Evolutionary conservation across 805 yeast genomes (phyloP), one percentile per base, ranked within the genome.

Genomic region (Lachancea cidri): DNA sequence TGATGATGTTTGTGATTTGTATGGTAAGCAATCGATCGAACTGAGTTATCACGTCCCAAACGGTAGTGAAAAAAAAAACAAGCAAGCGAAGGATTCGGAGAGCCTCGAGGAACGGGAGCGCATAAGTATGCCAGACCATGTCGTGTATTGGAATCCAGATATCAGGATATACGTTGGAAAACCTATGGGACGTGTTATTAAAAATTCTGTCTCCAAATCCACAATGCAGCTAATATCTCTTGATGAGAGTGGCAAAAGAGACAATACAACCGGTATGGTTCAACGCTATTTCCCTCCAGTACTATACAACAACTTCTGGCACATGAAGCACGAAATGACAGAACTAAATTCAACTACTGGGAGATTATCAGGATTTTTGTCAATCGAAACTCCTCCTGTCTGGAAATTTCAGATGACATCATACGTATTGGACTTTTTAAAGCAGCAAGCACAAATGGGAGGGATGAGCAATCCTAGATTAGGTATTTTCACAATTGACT

Each of bases 251-350:
- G 41, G 60, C 38, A 50, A 60, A 47, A 55, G 65, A 46, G 60
- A 58, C 50, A 44, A 58, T 39, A 17, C 42, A 33, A 52, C 62
- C 18, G 65, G 63, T n/a, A 32, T 49, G n/a, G 53, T 54, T 4
- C 50, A 60, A 1, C 62, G 57, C 45, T 68, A 66, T 48, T 67
- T 56, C 49, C 71, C 73, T 31, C 31, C 58, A 9, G 44, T 70
- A 7, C 65, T 57, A 38, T 54, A 64, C 41, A 67, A 69, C 48
- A 60, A 58, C 35, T 68, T 69, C 41, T 68, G 72, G 71, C 68
- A 67, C 36, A 49, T 65, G 29, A 53, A 52, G 19, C 49, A 56
- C 15, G 68, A 69, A 39, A 55, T 66, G 64, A 40, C 38, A 20
- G 65, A 56, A 38, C 47, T 68, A 7, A 60, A 65, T 43, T 35